phyloP scores from a whole-genome alignment of 164 flowering plant genomes.

The Buxus sempervirens region DNA sequence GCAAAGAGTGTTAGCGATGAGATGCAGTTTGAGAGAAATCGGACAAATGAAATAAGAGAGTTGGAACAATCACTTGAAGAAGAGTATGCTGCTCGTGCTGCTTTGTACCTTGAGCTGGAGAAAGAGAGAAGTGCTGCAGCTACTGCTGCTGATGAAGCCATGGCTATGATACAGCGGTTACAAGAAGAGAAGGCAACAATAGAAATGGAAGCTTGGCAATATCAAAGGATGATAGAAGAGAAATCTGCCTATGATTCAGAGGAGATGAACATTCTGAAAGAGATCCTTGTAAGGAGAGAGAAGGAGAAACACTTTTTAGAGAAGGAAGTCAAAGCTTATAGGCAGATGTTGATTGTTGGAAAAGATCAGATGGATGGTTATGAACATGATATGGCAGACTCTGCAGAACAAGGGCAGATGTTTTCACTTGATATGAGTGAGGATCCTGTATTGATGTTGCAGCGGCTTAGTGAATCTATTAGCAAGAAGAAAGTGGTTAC shows the following conservation, averaged over 20 bases:
- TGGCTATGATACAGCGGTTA: conserved; percentile 91
- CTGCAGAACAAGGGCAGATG: conserved; percentile 4
- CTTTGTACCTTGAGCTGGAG: conserved; percentile 70
- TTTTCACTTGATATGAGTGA: conserved; percentile 29
- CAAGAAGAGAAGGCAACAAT: conserved; percentile 88
- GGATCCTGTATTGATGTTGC: conserved; percentile 44
- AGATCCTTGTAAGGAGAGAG: conserved; percentile 77
- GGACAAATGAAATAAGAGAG: conserved; percentile 27
- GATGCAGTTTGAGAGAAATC: conserved; percentile 20
- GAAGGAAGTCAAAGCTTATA: conserved; percentile 80
- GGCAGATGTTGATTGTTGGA: conserved; percentile 34
- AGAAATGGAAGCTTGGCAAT: conserved; percentile 89
- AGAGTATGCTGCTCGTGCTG: conserved; percentile 55
- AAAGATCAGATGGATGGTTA: conserved; percentile 33
- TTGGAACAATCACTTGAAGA: conserved; percentile 68
- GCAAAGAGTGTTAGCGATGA: too few species aligned
- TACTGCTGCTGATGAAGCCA: conserved; percentile 89
- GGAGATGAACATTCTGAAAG: conserved; percentile 87
- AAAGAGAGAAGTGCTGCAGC: conserved; percentile 95
- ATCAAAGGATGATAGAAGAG: conserved; percentile 79
- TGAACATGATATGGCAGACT: conserved; percentile 14
- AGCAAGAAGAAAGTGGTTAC: conserved; percentile 25
- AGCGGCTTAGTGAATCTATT: conserved; percentile 37
- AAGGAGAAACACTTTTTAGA: conserved; percentile 75
- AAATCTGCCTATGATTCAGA: conserved; percentile 83